Conservation (phyloP, 75 land plant species). For the Adiantum capillusveneris region DNA sequence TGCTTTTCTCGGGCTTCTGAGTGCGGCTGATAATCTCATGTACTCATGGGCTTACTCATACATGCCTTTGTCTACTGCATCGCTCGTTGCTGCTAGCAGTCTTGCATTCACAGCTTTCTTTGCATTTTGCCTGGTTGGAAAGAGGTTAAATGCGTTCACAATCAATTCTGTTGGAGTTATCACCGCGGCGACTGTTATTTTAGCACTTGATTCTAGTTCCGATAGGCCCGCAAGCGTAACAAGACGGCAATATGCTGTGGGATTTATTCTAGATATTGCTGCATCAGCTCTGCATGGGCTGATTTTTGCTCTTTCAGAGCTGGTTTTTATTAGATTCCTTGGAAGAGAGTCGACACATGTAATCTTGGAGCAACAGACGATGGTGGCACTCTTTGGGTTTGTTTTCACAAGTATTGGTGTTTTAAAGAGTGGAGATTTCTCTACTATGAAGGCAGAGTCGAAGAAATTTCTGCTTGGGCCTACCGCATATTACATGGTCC, state of each 20-base stretch:
- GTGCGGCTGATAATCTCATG: slow-evolving; percentile 81
- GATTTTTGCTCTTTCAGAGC: slow-evolving; percentile 79
- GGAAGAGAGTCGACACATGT: slow-evolving; percentile 75
- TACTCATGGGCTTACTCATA: slow-evolving; percentile 84
- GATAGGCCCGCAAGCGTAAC: slow-evolving; percentile 42
- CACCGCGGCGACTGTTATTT: slow-evolving; percentile 53
- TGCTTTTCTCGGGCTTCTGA: slow-evolving; percentile 52
- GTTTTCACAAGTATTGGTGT: slow-evolving; percentile 62
- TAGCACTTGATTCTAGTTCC: slow-evolving; percentile 62
- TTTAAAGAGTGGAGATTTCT: slow-evolving; percentile 38
- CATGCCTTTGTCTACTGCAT: slow-evolving; percentile 71
- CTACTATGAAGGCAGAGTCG: slow-evolving; percentile 48
- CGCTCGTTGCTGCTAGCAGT: slow-evolving; percentile 58
- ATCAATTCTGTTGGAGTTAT: slow-evolving; percentile 66
- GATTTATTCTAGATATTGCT: slow-evolving; percentile 54
- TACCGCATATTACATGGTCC: slow-evolving; percentile 45
- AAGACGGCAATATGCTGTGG: slow-evolving; percentile 40
- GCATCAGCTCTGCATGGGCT: slow-evolving; percentile 85
- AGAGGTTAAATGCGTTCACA: slow-evolving; percentile 46
- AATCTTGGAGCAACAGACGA: slow-evolving; percentile 70
- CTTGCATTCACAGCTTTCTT: slow-evolving; percentile 68
- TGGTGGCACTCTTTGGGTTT: slow-evolving; percentile 62
- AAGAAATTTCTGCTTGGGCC: slow-evolving; percentile 42
- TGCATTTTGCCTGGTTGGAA: slow-evolving; percentile 54
- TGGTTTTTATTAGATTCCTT: slow-evolving; percentile 57